Evolutionary conservation across 148 eudicot species (phyloP).

Genomic region (Cornus kousa): DNA sequence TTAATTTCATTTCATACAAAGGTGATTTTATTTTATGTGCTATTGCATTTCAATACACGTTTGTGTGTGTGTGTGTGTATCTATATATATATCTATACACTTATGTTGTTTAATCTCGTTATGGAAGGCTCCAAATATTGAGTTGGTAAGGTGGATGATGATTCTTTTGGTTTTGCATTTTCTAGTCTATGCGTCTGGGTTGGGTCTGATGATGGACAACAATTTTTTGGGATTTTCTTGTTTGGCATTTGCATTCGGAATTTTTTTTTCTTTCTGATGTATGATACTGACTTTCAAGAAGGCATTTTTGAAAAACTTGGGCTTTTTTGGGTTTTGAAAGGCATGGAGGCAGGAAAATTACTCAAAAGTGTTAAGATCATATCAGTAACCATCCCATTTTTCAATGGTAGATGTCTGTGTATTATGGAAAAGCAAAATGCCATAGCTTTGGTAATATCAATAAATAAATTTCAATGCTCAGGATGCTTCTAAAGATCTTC

Average conservation of each 20-base stretch:
- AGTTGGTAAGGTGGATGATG: background rate
- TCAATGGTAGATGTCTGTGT: too few species aligned
- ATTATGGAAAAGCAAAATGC: too few species aligned
- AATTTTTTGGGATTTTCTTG: background rate
- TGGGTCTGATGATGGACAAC: background rate
- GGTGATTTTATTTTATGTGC: background rate
- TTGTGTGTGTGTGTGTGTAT: too few species aligned
- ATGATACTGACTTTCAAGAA: background rate
- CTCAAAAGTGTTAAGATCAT: too few species aligned
- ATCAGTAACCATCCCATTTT: too few species aligned
- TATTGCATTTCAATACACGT: background rate
- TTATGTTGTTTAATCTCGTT: background rate
- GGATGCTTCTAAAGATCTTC: constrained; percentile 54
- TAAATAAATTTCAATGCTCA: constrained; percentile 11
- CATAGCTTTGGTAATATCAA: constrained; percentile 1
- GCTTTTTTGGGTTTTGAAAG: background rate
- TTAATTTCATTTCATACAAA: too few species aligned
- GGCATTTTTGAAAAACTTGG: background rate
- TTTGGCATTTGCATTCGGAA: background rate
- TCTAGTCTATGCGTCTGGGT: background rate
- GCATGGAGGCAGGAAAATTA: background rate
- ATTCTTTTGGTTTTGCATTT: background rate
- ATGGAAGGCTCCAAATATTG: background rate
- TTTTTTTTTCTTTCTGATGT: background rate
- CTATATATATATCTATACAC: background rate